Base-by-base conservation (phyloP, 2,329 filamentous ascomycete species). In the Chaetomiaceae sp. region DNA sequence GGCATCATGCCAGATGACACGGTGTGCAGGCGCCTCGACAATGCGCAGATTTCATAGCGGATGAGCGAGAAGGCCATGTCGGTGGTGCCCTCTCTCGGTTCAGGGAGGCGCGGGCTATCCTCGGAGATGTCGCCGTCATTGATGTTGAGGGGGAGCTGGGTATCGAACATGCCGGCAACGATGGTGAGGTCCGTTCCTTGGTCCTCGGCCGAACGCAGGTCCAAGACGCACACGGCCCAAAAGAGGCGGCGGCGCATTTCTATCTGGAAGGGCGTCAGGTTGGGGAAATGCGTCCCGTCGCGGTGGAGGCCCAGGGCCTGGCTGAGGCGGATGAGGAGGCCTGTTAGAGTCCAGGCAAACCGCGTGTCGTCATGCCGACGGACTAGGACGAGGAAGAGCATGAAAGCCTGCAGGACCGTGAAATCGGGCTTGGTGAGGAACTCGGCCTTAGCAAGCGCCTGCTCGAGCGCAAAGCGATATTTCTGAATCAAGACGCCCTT, bases 321-420 rank as follows among this genome's bases (percentile, higher is more conserved):
- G 13, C 70, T 75, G 61, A 81, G 77, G 5, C 77, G 69, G 16
- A 82, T 75, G n/a, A 77, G 75, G 1, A 85, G 71, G 0, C 82
- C 83, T 0, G 79, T 82, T 56, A 87, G 69, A 34, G 81, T 80
- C 81, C 83, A 86, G 5, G 80, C 73, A 3, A 81, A 79, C 4
- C 73, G 62, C 44, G 77, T 65, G 58, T 74, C 74, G 35, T 79
- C 76, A 35, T 76, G 71, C 10, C 73, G 71, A 14, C 76, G 73
- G 8, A 78, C 72, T 1, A 78, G 67, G 4, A 78, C 69, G 5
- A 86, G 69, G 53, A 81, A 85, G 0, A 86, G 67, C 2, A 77
- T 67, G 46, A 85, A 76, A 0, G 82, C 81, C 62, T 87, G 83
- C 1, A 86, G 65, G 0, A 83, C 74, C 6, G 76, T 70, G 1